phyloP scores from a whole-genome alignment of 371 early-diverging fungal genomes.

The Rhizopus arrhizus region DNA sequence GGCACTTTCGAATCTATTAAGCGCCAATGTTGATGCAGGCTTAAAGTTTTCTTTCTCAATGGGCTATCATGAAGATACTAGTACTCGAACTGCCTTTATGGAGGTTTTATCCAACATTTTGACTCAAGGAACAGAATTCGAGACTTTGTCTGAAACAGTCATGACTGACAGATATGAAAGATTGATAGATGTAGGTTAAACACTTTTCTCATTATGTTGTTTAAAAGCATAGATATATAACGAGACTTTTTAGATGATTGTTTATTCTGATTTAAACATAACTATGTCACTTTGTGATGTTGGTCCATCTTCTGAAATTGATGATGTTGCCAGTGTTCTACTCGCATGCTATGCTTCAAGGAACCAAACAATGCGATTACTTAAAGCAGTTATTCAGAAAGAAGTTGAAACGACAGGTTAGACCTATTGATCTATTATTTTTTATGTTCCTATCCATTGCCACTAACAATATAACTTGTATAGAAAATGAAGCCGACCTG shows the following conservation, averaged over 20 bases:
- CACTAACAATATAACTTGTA: slow-evolving; percentile 11
- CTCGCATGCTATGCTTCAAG: slow-evolving; percentile 77
- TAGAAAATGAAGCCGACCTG: slow-evolving; percentile 77
- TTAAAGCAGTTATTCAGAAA: slow-evolving; percentile 77
- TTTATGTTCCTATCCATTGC: background rate
- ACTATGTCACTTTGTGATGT: slow-evolving; percentile 80
- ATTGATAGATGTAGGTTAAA: slow-evolving; percentile 59
- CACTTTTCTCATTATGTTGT: background rate
- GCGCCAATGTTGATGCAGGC: slow-evolving; percentile 88
- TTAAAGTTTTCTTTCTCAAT: slow-evolving; percentile 82
- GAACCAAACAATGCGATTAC: slow-evolving; percentile 63
- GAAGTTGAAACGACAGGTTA: slow-evolving; percentile 78
- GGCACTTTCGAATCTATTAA: slow-evolving; percentile 81
- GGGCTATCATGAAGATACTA: slow-evolving; percentile 86
- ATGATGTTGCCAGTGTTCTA: slow-evolving; percentile 74
- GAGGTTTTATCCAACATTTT: slow-evolving; percentile 86
- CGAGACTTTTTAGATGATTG: slow-evolving; percentile 39
- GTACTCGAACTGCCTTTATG: slow-evolving; percentile 83
- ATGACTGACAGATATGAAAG: slow-evolving; percentile 70
- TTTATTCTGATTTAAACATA: slow-evolving; percentile 66
- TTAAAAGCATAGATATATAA: background rate
- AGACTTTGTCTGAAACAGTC: slow-evolving; percentile 71
- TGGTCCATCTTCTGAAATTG: slow-evolving; percentile 81
- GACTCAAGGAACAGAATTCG: slow-evolving; percentile 81
- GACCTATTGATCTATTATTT: too few species aligned